Conservation (phyloP, 2,329 filamentous ascomycete species). For the Pseudopyricularia javanii region DNA sequence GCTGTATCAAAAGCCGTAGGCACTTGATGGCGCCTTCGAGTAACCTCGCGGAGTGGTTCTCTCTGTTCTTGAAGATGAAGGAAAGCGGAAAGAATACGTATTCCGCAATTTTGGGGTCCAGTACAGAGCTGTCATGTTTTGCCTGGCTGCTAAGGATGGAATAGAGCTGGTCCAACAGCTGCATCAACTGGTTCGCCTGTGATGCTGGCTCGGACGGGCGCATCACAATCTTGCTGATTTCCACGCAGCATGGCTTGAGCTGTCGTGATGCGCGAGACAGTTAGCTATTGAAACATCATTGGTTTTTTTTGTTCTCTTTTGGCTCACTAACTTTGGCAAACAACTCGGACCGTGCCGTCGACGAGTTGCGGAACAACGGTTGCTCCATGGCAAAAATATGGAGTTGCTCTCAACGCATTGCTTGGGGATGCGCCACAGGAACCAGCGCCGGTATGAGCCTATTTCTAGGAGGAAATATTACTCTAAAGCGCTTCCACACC, state of each 20-base stretch:
- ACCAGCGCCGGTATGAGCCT: too few relatives aligned
- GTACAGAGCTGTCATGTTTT: conserved; percentile 27
- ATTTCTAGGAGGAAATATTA: too few relatives aligned
- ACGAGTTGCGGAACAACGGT: conserved; percentile 9
- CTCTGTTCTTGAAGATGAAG: conserved; percentile 68
- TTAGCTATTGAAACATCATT: too few relatives aligned
- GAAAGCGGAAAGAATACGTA: conserved; percentile 92
- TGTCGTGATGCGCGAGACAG: conserved; percentile 14
- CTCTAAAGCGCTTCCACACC: too few relatives aligned
- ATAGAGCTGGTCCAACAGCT: conserved; percentile 31
- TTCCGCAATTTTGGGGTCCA: conserved; percentile 79
- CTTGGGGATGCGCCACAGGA: neutral
- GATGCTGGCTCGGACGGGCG: conserved; percentile 25
- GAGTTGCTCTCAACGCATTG: neutral
- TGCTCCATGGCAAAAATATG: conserved; percentile 3
- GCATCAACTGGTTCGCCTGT: conserved; percentile 28
- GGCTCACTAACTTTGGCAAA: conserved; percentile 11
- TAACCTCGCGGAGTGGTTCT: conserved; percentile 56
- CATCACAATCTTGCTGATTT: conserved; percentile 45
- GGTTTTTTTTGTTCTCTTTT: neutral
- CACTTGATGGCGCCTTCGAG: conserved; percentile 69
- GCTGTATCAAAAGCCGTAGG: conserved; percentile 56
- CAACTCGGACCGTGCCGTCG: conserved; percentile 11
- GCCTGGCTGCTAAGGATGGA: conserved; percentile 31
- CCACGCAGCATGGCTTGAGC: conserved; percentile 52